These are phyloP conservation scores for Dothideomycetidae sp. DNA, from an alignment of 2,329 filamentous ascomycete species.

Conservation along the genomic window DNA sequence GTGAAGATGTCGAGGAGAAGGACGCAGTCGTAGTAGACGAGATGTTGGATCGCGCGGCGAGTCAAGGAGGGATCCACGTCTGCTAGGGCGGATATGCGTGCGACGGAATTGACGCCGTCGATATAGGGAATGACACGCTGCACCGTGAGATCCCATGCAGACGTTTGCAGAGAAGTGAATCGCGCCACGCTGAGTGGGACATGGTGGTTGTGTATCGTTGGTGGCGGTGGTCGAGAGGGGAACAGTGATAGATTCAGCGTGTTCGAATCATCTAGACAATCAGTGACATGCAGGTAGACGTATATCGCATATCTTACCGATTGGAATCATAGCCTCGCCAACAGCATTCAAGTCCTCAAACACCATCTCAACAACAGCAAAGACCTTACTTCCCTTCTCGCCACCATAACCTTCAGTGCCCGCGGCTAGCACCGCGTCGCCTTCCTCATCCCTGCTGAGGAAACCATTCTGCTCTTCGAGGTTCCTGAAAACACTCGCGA, in stretches of 20 bases:
- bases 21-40: constrained; percentile 85
- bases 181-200: constrained; percentile 62
- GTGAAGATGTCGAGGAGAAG: constrained; percentile 90
- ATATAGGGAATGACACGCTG: constrained; percentile 71
- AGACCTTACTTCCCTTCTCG: constrained; percentile 31
- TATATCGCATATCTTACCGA: constrained; percentile 47
- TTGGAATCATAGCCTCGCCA: constrained; percentile 95
- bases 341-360: constrained; percentile 94
- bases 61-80: constrained; percentile 79
- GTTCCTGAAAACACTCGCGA: constrained; percentile 73
- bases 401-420: constrained; percentile 20
- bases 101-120: constrained; percentile 80
- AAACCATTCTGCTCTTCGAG: constrained; percentile 87
- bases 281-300: background rate
- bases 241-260: constrained; percentile 96
- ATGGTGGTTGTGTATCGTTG: constrained; percentile 71
- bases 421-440: constrained; percentile 16
- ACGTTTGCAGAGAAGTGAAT: constrained; percentile 39
- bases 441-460: constrained; percentile 47
- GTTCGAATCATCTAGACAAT: constrained; percentile 62
- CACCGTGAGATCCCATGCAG: constrained; percentile 62
- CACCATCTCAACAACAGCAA: constrained; percentile 66
- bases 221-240: constrained; percentile 62
- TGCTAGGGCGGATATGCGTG: constrained; percentile 69
- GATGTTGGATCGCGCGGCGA: constrained; percentile 71